phyloP scores from a whole-genome alignment of 1,284 basidiomycete species.

The Naganishia sp. region DNA sequence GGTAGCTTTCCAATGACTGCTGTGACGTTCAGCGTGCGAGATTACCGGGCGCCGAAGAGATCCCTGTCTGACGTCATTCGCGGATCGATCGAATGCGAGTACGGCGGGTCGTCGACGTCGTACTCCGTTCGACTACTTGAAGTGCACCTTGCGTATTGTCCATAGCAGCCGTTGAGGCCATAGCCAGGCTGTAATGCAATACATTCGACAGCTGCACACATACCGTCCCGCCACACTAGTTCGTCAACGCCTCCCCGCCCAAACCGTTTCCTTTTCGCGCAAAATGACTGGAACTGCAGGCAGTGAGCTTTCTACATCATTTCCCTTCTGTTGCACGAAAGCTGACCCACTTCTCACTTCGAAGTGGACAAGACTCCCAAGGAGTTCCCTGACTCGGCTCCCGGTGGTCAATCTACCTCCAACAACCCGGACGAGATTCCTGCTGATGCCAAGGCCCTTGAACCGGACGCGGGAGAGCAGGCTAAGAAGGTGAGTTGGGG shows the following conservation, averaged over 20 bases:
- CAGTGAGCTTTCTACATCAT: not conserved
- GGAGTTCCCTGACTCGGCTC: slow-evolving; percentile 12
- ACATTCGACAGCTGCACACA: not conserved
- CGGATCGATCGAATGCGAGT: not conserved
- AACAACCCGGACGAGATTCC: slow-evolving; percentile 29
- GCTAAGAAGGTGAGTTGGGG: slow-evolving; percentile 22
- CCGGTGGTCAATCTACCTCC: slow-evolving; percentile 23
- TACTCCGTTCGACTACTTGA: not conserved
- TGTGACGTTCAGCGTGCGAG: not conserved
- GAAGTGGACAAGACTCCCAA: slow-evolving; percentile 22
- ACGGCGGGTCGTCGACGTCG: not conserved
- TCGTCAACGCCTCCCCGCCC: not conserved
- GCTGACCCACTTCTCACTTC: not conserved
- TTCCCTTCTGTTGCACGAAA: not conserved
- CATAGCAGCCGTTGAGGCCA: too few relatives aligned
- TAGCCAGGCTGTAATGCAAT: slow-evolving; percentile 5
- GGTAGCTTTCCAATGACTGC: too few relatives aligned
- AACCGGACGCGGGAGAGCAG: slow-evolving; percentile 30
- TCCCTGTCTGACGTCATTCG: slow-evolving; percentile 8
- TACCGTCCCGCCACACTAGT: not conserved
- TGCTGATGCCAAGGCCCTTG: slow-evolving; percentile 23
- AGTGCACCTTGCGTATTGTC: too few relatives aligned
- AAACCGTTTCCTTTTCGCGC: slow-evolving; percentile 1
- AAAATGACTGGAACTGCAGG: slow-evolving; percentile 25
- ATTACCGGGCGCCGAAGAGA: too few relatives aligned